These are phyloP conservation scores for Ilyonectria destructans DNA, from an alignment of 2,329 filamentous ascomycete genomes.

Conservation along the genomic window DNA sequence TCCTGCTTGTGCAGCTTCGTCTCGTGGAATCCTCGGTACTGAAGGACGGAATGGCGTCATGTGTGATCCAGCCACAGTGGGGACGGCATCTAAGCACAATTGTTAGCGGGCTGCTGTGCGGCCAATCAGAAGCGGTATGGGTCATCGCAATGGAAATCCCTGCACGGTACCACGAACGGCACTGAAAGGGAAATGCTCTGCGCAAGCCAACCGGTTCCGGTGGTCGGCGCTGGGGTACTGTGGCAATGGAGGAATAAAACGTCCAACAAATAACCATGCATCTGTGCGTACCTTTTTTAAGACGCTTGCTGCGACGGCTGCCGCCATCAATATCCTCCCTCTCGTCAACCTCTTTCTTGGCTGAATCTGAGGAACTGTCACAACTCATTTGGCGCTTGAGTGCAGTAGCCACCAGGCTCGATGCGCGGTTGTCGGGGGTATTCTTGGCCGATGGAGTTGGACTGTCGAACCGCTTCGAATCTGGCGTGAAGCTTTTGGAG, in stretches of 20 bases:
- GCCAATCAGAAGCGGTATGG: constrained; percentile 43
- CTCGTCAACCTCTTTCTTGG: constrained; percentile 65
- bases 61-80: constrained; percentile 94
- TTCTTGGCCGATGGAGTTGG: constrained; percentile 76
- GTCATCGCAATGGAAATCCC: constrained; percentile 47
- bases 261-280: constrained; percentile 10
- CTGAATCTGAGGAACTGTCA: constrained; percentile 65
- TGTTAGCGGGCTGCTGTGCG: constrained; percentile 39
- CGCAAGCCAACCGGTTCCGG: constrained; percentile 32
- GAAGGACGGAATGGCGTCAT: constrained; percentile 95
- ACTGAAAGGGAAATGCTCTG: constrained; percentile 42
- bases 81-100: constrained; percentile 68
- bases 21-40: constrained; percentile 76
- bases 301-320: constrained; percentile 90
- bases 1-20: constrained; percentile 63
- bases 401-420: constrained; percentile 69
- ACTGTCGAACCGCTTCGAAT: constrained; percentile 73
- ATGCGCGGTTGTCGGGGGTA: constrained; percentile 76
- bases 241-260: constrained; percentile 18
- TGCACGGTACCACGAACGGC: constrained; percentile 38
- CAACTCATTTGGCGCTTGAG: constrained; percentile 85
- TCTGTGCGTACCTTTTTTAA: constrained; percentile 76
- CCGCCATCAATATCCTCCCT: constrained; percentile 75
- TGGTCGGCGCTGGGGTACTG: constrained; percentile 36
- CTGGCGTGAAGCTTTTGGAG: constrained; percentile 74